Evolutionary conservation across 148 eudicot species (phyloP), one percentile per base, ranked within the genome.

Genomic region (Silene conica): DNA sequence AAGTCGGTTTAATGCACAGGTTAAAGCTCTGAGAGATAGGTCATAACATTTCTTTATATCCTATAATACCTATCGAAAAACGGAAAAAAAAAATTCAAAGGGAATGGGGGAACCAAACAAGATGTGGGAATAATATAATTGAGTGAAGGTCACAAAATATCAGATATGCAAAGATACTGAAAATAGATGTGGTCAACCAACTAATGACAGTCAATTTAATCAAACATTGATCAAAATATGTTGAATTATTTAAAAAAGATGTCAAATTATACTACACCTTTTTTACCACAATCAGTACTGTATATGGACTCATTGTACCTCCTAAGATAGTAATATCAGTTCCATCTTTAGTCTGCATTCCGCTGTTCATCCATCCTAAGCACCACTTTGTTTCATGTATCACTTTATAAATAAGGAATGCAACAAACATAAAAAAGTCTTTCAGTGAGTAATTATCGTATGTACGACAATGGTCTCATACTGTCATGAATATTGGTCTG

Each of bases 301-400:
- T 20, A 31, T 18, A n/a, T n/a, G n/a, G n/a, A n/a, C n/a, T 28
- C 31, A 28, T 18, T 28, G 38, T 83, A 88, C 92, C 92, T 86
- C 92, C 92, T 80, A 88, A 84, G 75, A 88, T 82, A 62, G 77
- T 78, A 46, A 84, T 71, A 19, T 80, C 86, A 23, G 74, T 81
- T 63, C 92, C 92, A 14, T 81, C 83, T 46, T 67, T 70, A 25
- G 81, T 72, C 68, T 83, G 86, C 73, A 76, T 57, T 69, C 80
- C 85, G 23, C 82, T 77, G 74, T 64, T 84, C 80, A 79, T 82
- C 92, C n/a, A n/a, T n/a, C n/a, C n/a, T n/a, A n/a, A n/a, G n/a
- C n/a, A n/a, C n/a, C n/a, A n/a, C n/a, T n/a, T 88, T 86, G 34
- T 89, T 89, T 22, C 84, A 41, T n/a, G 68, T 89, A 88, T 88